Conservation (phyloP, 768 basidiomycete genomes). For the Hericium erinaceus region DNA sequence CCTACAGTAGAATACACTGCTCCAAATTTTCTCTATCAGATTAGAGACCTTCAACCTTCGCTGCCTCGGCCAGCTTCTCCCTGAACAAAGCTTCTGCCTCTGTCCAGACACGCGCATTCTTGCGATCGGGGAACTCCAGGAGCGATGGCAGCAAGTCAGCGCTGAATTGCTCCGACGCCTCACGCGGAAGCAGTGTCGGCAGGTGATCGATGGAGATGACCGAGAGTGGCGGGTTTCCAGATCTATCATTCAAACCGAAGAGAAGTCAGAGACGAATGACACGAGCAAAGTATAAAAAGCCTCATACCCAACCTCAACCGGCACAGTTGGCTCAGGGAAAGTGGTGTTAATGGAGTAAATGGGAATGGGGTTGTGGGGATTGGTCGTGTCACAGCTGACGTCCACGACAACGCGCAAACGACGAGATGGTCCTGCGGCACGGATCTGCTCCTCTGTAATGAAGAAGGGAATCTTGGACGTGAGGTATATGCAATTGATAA, state of each 20-base stretch:
- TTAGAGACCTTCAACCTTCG: conserved; percentile 21
- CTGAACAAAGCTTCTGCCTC: conserved; percentile 81
- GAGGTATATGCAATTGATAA: conserved; percentile 99
- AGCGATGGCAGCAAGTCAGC: conserved; percentile 78
- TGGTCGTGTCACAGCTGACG: conserved; percentile 98
- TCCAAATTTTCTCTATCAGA: background rate
- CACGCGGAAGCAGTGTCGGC: conserved; percentile 89
- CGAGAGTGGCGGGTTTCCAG: conserved; percentile 58
- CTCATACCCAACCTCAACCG: conserved; percentile 72
- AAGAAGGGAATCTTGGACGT: conserved; percentile 81
- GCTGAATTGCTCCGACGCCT: conserved; percentile 96
- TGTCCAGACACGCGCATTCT: conserved; percentile 70
- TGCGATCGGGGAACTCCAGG: conserved; percentile 60
- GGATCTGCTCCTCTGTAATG: conserved; percentile 59
- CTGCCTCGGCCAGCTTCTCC: conserved; percentile 52
- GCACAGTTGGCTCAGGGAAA: conserved; percentile 84
- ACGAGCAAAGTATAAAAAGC: background rate
- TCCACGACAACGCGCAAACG: conserved; percentile 82
- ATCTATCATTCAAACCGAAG: conserved; percentile 27
- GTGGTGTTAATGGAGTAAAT: conserved; percentile 93
- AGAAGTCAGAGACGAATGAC: background rate
- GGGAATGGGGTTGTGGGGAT: conserved; percentile 96
- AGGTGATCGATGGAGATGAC: conserved; percentile 97
- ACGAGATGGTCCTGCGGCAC: conserved; percentile 58
- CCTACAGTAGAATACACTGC: too few species aligned